A percentile compares a stretch with the other conserved stretches of the same genome.
Evolutionary conservation across 2,329 filamentous ascomycete genomes (phyloP).

Genomic region (Claviceps lovelessii): DNA sequence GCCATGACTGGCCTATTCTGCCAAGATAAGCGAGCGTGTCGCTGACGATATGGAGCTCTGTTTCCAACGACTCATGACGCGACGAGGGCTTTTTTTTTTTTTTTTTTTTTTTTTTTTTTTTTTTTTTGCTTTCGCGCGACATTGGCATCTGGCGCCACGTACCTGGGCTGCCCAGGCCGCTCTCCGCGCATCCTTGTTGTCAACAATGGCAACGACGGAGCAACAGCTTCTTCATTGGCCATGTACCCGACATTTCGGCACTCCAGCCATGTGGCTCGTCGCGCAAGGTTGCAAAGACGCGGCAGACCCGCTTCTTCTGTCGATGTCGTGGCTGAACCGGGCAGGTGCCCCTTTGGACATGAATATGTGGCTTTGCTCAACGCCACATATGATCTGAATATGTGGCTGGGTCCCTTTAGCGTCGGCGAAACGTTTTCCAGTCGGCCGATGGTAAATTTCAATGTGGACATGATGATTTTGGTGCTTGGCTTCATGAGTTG

Average conservation of each 20-base stretch:
- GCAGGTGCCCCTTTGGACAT: too few relatives aligned
- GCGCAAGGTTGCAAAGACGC: constrained; percentile 8
- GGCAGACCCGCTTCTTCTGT: constrained; percentile 6
- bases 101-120: too few relatives aligned
- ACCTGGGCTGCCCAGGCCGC: constrained; percentile 1
- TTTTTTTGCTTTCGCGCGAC: neutral
- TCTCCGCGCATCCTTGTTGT: constrained; percentile 14
- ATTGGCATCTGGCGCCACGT: constrained; percentile 8
- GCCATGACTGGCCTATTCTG: neutral
- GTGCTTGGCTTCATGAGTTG: neutral
- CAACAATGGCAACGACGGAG: constrained; percentile 42
- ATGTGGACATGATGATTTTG: neutral
- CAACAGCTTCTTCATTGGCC: constrained; percentile 39
- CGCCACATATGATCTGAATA: neutral
- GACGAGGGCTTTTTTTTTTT: constrained; percentile 5
- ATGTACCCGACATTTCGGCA: constrained; percentile 4
- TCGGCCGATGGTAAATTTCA: constrained; percentile 14
- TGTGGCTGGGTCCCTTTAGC: neutral
- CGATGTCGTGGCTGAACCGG: constrained; percentile 8
- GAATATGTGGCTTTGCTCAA: neutral
- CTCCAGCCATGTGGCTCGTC: constrained; percentile 16
- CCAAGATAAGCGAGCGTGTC: constrained; percentile 1
- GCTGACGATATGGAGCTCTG: neutral
- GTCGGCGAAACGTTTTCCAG: constrained; percentile 14
- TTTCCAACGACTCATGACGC: constrained; percentile 11